These are phyloP conservation scores for Rhexocercosporidium sp. DNA, from an alignment of 2,329 filamentous ascomycete genomes.

Conservation along the genomic window DNA sequence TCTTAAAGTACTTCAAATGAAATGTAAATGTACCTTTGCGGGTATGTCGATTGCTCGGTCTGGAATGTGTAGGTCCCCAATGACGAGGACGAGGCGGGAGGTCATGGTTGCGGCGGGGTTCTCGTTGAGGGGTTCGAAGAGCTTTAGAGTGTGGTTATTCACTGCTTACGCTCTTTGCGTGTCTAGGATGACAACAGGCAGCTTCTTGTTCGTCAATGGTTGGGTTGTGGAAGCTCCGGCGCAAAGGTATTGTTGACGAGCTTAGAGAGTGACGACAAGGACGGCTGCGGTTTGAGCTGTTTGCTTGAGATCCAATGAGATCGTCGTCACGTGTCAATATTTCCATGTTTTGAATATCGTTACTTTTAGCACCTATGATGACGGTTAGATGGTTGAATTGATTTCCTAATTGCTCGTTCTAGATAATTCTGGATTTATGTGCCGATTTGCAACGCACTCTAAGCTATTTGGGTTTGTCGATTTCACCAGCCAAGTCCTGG, in stretches of 20 bases:
- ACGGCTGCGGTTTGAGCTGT: slow-evolving; percentile 1
- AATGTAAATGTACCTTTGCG: slow-evolving; percentile 67
- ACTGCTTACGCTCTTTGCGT: not conserved
- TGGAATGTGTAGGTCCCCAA: slow-evolving; percentile 92
- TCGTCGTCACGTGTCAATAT: not conserved
- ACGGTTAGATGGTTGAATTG: not conserved
- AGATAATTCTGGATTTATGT: not conserved
- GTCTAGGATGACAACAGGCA: slow-evolving; percentile 3
- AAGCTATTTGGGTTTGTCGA: not conserved
- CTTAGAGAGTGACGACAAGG: slow-evolving; percentile 6
- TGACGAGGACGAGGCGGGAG: slow-evolving; percentile 88
- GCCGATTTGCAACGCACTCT: not conserved
- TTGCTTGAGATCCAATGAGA: not conserved
- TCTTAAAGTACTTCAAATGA: slow-evolving; percentile 17
- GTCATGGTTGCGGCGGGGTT: slow-evolving; percentile 57
- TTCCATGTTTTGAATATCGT: too few species aligned
- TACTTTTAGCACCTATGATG: too few species aligned
- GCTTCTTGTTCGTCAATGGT: slow-evolving; percentile 6
- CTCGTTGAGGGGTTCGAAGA: slow-evolving; percentile 13
- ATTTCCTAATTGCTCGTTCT: not conserved
- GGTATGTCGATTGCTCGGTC: slow-evolving; percentile 91
- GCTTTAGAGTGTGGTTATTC: slow-evolving; percentile 4
- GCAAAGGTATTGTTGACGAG: slow-evolving; percentile 20
- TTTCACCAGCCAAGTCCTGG: not conserved
- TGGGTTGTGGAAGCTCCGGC: slow-evolving; percentile 22